These are phyloP conservation scores for Gossypium herbaceum DNA, from an alignment of 345 rosid species.

Conservation along the genomic window DNA sequence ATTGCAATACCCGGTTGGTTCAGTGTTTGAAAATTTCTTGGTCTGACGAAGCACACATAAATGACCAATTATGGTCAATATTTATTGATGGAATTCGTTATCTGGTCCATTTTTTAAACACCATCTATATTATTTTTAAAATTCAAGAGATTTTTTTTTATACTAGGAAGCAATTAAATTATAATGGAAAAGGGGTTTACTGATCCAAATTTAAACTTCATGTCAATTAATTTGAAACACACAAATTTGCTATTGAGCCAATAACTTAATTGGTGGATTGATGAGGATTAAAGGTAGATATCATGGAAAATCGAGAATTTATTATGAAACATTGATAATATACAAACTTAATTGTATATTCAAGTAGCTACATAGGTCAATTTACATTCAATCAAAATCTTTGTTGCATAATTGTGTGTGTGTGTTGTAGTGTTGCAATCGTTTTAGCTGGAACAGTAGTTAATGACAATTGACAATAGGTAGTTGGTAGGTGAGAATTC, in stretches of 20 bases:
- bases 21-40: not conserved
- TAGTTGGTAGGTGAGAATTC: not conserved
- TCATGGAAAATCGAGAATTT: not conserved
- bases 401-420: not conserved
- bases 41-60: not conserved
- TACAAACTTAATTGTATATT: slow-evolving; percentile 7
- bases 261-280: too few species aligned
- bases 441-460: slow-evolving; percentile 14
- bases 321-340: not conserved
- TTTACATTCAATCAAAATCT: not conserved
- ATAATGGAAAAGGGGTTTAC: too few species aligned
- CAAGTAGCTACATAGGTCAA: slow-evolving; percentile 4
- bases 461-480: not conserved
- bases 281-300: not conserved
- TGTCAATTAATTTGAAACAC: too few species aligned
- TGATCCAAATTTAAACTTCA: too few species aligned
- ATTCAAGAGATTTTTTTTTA: too few species aligned
- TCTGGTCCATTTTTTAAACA: not conserved
- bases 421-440: slow-evolving; percentile 1
- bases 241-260: too few species aligned
- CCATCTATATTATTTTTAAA: not conserved
- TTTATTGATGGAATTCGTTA: not conserved
- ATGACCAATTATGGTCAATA: not conserved
- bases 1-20: not conserved
- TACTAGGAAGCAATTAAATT: too few species aligned